Evolutionary conservation across 441 rosid species (phyloP).

Genomic region (Erodium texanum): DNA sequence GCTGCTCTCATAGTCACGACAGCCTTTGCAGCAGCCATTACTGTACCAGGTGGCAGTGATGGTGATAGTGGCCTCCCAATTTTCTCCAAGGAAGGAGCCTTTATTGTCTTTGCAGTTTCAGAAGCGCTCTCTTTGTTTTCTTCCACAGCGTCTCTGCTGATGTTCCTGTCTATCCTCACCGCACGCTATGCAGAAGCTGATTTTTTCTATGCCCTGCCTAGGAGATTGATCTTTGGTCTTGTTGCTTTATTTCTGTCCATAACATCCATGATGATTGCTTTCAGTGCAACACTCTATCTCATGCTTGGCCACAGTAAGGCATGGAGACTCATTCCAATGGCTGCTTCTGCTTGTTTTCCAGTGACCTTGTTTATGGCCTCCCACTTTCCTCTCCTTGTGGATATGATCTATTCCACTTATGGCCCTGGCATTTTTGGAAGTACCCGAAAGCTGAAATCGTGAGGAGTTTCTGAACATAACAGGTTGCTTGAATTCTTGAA

Average conservation of each 20-base stretch:
- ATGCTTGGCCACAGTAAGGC: slow-evolving; percentile 6
- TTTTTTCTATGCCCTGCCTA: slow-evolving; percentile 27
- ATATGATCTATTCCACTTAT: slow-evolving; percentile 7
- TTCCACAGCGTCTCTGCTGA: slow-evolving; percentile 27
- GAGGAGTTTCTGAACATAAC: not conserved
- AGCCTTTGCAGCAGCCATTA: slow-evolving; percentile 30
- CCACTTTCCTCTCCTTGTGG: slow-evolving; percentile 9
- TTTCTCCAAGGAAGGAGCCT: not conserved
- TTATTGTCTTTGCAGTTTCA: slow-evolving; percentile 21
- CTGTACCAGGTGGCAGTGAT: slow-evolving; percentile 31
- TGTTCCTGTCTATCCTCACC: slow-evolving; percentile 33
- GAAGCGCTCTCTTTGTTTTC: slow-evolving; percentile 31
- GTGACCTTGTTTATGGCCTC: slow-evolving; percentile 12
- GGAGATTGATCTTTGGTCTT: slow-evolving; percentile 28
- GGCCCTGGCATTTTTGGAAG: slow-evolving; percentile 9
- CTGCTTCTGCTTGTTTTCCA: slow-evolving; percentile 8
- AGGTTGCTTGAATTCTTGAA: not conserved
- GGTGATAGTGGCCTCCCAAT: slow-evolving; percentile 20
- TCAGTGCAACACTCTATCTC: slow-evolving; percentile 24
- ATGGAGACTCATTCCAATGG: slow-evolving; percentile 11
- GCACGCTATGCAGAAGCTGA: slow-evolving; percentile 33
- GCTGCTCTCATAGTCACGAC: slow-evolving; percentile 33
- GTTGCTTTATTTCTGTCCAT: slow-evolving; percentile 28
- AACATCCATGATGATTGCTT: slow-evolving; percentile 30
- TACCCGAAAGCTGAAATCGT: not conserved